A percentile compares a stretch with the other conserved stretches of the same genome.
These are phyloP conservation scores for Euphorbia corollata DNA, from an alignment of 441 rosid species.

Conservation along the genomic window DNA sequence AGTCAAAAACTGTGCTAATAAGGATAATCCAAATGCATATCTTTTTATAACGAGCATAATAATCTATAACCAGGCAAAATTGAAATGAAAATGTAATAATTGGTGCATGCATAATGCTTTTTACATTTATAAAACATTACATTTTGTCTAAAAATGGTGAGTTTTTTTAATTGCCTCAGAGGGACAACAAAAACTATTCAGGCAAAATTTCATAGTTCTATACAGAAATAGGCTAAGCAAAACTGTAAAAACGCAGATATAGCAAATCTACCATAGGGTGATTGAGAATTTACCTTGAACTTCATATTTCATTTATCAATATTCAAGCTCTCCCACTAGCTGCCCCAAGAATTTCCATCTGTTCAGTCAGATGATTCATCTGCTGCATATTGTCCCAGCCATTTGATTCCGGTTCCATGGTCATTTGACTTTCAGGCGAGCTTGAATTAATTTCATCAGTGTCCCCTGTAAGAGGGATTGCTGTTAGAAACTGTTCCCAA, in stretches of 20 bases:
- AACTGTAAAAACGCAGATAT: not conserved
- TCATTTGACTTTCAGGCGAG: slow-evolving; percentile 23
- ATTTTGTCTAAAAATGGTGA: not conserved
- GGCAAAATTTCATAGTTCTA: not conserved
- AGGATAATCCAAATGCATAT: not conserved
- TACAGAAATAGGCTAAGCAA: slow-evolving; percentile 1
- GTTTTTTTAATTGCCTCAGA: slow-evolving; percentile 5
- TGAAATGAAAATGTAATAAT: not conserved
- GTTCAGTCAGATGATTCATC: slow-evolving; percentile 64
- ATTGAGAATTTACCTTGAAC: slow-evolving; percentile 28
- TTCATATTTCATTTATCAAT: slow-evolving; percentile 12
- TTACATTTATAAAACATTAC: not conserved
- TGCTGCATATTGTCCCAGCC: slow-evolving; percentile 41
- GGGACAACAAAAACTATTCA: not conserved
- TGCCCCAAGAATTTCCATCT: slow-evolving; percentile 69
- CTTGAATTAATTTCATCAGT: slow-evolving; percentile 44
- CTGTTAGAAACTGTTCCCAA: slow-evolving; percentile 51
- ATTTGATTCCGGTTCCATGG: slow-evolving; percentile 33
- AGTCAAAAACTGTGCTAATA: not conserved
- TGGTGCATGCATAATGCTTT: not conserved
- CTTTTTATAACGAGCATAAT: too few species aligned
- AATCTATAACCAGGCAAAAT: not conserved
- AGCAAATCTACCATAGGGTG: not conserved
- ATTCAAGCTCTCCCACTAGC: slow-evolving; percentile 34
- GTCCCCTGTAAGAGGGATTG: slow-evolving; percentile 45